Conservation (phyloP, 2,329 filamentous ascomycete genomes). For the Verticillium isaacii region DNA sequence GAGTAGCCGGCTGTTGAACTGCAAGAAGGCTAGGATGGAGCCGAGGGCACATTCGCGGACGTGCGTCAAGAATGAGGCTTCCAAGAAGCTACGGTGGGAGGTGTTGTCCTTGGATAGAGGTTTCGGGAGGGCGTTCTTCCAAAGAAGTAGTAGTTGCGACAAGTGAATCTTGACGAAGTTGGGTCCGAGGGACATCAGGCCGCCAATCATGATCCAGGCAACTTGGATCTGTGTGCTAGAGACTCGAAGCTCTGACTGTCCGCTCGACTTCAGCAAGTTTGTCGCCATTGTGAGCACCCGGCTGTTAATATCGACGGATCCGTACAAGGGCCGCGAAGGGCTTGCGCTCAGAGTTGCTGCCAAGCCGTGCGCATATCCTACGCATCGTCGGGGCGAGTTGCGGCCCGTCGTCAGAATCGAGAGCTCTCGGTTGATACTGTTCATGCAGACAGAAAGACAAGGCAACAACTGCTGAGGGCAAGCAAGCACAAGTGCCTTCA, state of each 20-base stretch:
- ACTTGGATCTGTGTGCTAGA: conserved; percentile 96
- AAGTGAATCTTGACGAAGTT: conserved; percentile 99
- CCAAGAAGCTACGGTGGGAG: conserved; percentile 74
- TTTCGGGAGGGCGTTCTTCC: conserved; percentile 96
- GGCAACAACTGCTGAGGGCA: conserved; percentile 89
- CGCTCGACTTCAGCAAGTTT: conserved; percentile 84
- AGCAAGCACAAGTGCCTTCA: conserved; percentile 82
- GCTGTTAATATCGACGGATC: conserved; percentile 92
- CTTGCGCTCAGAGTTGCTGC: conserved; percentile 89
- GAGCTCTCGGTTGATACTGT: conserved; percentile 84
- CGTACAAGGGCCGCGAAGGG: conserved; percentile 81
- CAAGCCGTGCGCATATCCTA: conserved; percentile 88
- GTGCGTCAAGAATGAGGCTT: conserved; percentile 89
- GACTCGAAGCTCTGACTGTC: conserved; percentile 82
- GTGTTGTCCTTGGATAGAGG: conserved; percentile 91
- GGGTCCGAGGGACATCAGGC: conserved; percentile 90
- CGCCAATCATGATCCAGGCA: conserved; percentile 94
- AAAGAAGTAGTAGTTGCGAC: conserved; percentile 85
- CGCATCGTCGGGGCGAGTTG: conserved; percentile 75
- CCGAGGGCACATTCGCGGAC: conserved; percentile 92
- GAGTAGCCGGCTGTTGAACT: conserved; percentile 86
- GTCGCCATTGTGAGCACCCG: conserved; percentile 88
- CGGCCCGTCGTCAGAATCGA: conserved; percentile 69
- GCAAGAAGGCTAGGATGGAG: conserved; percentile 85
- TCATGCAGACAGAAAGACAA: conserved; percentile 93